Percentiles rank a stretch among this genome's conserved stretches.
These are phyloP conservation scores for Purpureocillium lavendulum DNA, from an alignment of 2,329 filamentous ascomycete species.

Conservation along the genomic window DNA sequence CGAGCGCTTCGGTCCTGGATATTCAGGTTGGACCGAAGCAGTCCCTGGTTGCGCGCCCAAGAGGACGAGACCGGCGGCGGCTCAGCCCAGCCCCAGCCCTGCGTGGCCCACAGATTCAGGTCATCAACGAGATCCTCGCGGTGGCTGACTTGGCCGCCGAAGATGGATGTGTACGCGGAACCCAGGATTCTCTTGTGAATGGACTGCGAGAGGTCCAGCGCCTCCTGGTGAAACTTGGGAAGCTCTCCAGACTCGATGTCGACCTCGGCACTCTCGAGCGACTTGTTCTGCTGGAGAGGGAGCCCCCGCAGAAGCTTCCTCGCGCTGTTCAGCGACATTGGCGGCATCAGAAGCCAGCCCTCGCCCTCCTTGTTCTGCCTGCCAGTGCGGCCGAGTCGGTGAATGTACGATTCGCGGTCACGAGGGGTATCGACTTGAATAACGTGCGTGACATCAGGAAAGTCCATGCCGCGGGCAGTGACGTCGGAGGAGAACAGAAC, in stretches of 20 bases:
- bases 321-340: conserved; percentile 40
- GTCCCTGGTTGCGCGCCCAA: conserved; percentile 22
- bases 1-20: conserved; percentile 11
- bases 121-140: conserved; percentile 32
- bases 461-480: conserved; percentile 76
- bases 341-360: conserved; percentile 57
- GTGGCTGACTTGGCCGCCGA: conserved; percentile 41
- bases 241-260: conserved; percentile 42
- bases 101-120: conserved; percentile 43
- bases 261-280: conserved; percentile 42
- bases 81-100: conserved; percentile 42
- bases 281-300: conserved; percentile 48
- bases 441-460: conserved; percentile 72
- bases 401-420: conserved; percentile 65
- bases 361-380: conserved; percentile 67
- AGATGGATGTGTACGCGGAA: conserved; percentile 45
- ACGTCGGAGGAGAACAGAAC: conserved; percentile 74
- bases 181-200: conserved; percentile 25
- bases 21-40: conserved; percentile 25
- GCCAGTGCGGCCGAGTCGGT: conserved; percentile 68
- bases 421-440: conserved; percentile 61
- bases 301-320: conserved; percentile 46
- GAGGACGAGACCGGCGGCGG: conserved; percentile 29
- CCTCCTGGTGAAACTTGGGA: conserved; percentile 34
- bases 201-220: conserved; percentile 31